A percentile compares a stretch with the other conserved stretches of the same genome.
phyloP scores from a whole-genome alignment of 768 basidiomycete species.

The Mycena galopus region DNA sequence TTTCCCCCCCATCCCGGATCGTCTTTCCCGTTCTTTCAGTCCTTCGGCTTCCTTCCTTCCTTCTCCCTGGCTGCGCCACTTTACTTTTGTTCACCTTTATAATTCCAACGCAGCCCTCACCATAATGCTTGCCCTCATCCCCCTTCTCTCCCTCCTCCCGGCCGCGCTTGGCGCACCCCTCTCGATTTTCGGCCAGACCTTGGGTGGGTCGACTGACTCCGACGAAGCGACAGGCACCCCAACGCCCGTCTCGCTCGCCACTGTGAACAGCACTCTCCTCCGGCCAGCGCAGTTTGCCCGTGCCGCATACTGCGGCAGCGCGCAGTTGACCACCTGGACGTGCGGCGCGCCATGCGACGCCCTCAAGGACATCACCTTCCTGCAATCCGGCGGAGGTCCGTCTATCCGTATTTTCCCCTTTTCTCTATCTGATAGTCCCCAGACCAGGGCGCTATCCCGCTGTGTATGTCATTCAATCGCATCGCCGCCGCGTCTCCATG shows the following conservation, averaged over 20 bases:
- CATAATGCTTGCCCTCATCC: not conserved
- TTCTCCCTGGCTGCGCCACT: slow-evolving; percentile 2
- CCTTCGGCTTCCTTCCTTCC: not conserved
- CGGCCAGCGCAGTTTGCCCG: slow-evolving; percentile 53
- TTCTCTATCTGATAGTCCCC: not conserved
- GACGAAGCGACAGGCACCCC: not conserved
- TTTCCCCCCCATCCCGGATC: not conserved
- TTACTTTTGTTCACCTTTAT: not conserved
- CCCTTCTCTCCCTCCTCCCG: not conserved
- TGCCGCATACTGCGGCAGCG: slow-evolving; percentile 53
- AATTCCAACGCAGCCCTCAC: not conserved
- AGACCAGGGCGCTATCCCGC: slow-evolving; percentile 46
- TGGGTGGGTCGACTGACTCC: not conserved
- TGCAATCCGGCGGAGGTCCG: slow-evolving; percentile 51
- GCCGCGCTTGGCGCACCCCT: not conserved
- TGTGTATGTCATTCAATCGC: slow-evolving; percentile 39
- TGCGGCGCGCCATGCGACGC: slow-evolving; percentile 22
- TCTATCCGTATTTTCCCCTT: not conserved
- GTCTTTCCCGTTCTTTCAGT: not conserved
- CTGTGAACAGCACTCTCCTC: slow-evolving; percentile 28
- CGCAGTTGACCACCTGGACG: slow-evolving; percentile 43
- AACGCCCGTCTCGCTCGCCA: not conserved
- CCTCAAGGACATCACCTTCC: slow-evolving; percentile 15
- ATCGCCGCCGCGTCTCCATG: not conserved
- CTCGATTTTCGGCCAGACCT: not conserved